Percentiles rank a stretch among this genome's conserved stretches.
These are phyloP conservation scores for Naegleria fowleri DNA, from an alignment of 208 protist species.

Conservation along the genomic window DNA sequence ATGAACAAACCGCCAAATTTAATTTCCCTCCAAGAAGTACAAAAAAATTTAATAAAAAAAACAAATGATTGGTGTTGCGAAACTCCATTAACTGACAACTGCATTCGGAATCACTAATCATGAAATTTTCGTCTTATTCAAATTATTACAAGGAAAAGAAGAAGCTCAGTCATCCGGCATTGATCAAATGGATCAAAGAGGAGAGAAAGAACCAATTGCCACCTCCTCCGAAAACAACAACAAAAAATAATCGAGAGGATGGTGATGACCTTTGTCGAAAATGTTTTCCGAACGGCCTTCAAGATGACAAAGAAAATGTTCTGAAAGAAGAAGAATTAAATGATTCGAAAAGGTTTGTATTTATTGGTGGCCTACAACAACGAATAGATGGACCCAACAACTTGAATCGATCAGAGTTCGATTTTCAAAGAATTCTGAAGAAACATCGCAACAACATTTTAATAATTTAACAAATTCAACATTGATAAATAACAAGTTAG, in stretches of 20 bases:
- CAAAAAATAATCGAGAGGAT: background rate
- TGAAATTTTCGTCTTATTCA: background rate
- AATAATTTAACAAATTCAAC: background rate
- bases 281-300: background rate
- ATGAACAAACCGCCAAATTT: no score
- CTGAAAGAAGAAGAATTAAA: background rate
- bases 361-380: no score
- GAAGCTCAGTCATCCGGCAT: background rate
- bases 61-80: no score
- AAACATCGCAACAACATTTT: background rate
- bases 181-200: background rate
- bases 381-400: no score
- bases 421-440: background rate
- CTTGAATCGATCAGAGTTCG: background rate
- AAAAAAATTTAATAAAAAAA: no score
- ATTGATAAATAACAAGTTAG: background rate
- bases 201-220: background rate
- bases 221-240: background rate
- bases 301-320: background rate
- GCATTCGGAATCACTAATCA: background rate
- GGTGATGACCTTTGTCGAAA: background rate
- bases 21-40: no score
- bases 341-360: background rate
- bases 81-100: no score
- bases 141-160: background rate